A percentile compares a stretch with the other conserved stretches of the same genome.
phyloP scores from a whole-genome alignment of 768 basidiomycete genomes.

The Tulasnella sp. region DNA sequence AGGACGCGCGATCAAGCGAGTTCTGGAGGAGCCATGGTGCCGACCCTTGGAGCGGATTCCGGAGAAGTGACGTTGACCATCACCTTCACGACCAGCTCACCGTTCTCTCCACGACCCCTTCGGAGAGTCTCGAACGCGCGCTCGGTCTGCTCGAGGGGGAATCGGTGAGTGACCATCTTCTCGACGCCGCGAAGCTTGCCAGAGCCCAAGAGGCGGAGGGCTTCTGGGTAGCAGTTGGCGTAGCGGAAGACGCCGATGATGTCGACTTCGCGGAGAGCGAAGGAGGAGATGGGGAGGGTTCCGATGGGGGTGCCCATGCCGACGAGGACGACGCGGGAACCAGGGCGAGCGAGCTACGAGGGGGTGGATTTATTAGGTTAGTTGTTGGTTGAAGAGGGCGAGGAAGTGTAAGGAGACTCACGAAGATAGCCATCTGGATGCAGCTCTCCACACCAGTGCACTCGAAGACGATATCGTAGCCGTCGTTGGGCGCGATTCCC shows the following conservation, averaged over 20 bases:
- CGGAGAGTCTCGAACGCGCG: constrained; percentile 79
- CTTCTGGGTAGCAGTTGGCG: constrained; percentile 85
- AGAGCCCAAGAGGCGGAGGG: constrained; percentile 68
- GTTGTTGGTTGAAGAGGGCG: constrained; percentile 24
- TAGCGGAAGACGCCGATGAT: constrained; percentile 75
- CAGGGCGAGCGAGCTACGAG: constrained; percentile 72
- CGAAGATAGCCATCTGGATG: constrained; percentile 86
- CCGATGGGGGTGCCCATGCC: constrained; percentile 91
- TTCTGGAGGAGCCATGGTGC: constrained; percentile 16
- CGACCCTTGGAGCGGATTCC: not conserved
- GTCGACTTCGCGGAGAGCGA: constrained; percentile 86
- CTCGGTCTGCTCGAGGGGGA: constrained; percentile 51
- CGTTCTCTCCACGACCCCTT: constrained; percentile 71
- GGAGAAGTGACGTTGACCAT: constrained; percentile 51
- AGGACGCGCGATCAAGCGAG: constrained; percentile 8
- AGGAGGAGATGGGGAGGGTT: constrained; percentile 74
- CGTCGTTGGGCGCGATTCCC: constrained; percentile 44
- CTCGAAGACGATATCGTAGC: constrained; percentile 91
- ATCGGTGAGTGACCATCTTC: constrained; percentile 76
- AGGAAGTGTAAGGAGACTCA: constrained; percentile 43
- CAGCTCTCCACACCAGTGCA: constrained; percentile 92
- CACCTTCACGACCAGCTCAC: constrained; percentile 83
- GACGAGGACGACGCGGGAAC: constrained; percentile 88
- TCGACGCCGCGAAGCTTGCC: constrained; percentile 61
- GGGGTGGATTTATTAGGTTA: constrained; percentile 3